Evolutionary conservation across 768 basidiomycete species (phyloP).

Genomic region (Trichaptum fuscoviolaceum): DNA sequence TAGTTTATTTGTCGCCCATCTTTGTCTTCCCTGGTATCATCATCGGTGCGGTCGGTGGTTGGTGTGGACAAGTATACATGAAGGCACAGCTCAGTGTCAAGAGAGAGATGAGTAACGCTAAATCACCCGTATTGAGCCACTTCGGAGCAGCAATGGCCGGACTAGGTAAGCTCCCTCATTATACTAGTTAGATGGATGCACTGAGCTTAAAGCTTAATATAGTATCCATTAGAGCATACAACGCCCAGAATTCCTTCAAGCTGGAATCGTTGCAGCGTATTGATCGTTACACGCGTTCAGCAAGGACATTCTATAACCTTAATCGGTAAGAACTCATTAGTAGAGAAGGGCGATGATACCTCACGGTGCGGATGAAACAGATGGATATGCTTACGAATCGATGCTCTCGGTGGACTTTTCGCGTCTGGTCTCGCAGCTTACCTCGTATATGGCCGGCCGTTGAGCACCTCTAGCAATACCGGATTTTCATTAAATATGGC

Average conservation of each 20-base stretch:
- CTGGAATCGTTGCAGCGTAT: slow-evolving; percentile 43
- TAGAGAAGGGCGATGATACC: background rate
- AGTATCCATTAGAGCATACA: slow-evolving; percentile 60
- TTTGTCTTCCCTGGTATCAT: slow-evolving; percentile 42
- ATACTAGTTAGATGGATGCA: background rate
- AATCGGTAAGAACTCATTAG: slow-evolving; percentile 27
- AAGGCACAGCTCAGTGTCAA: slow-evolving; percentile 43
- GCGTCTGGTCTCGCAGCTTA: slow-evolving; percentile 33
- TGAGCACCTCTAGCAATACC: slow-evolving; percentile 33
- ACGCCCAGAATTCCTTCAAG: slow-evolving; percentile 46
- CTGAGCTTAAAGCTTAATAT: background rate
- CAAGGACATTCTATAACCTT: slow-evolving; percentile 46
- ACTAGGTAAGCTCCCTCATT: slow-evolving; percentile 25
- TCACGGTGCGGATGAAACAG: slow-evolving; percentile 5
- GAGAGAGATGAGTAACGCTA: slow-evolving; percentile 42
- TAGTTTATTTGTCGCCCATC: slow-evolving; percentile 40
- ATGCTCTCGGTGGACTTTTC: slow-evolving; percentile 53
- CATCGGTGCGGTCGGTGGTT: slow-evolving; percentile 37
- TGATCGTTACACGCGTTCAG: slow-evolving; percentile 44
- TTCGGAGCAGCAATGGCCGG: slow-evolving; percentile 57
- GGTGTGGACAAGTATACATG: slow-evolving; percentile 39
- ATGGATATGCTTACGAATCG: slow-evolving; percentile 45
- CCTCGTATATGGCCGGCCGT: slow-evolving; percentile 25
- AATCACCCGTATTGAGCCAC: slow-evolving; percentile 27
- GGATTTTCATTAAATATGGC: slow-evolving; percentile 57